Conservation (phyloP, 2,329 filamentous ascomycete genomes). For the Diaporthe destruens region DNA sequence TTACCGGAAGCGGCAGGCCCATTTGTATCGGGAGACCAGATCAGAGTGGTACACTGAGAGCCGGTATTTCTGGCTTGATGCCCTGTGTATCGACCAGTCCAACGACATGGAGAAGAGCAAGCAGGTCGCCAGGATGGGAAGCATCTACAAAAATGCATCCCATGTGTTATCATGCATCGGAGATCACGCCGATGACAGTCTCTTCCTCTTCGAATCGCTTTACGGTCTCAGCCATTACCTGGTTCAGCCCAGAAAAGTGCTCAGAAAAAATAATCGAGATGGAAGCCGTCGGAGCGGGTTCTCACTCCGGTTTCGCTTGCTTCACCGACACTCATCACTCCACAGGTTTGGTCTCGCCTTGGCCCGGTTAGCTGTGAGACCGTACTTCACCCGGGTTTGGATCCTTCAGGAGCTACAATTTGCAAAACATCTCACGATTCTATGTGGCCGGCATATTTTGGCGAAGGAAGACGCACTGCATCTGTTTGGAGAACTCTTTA, state of each 20-base stretch:
- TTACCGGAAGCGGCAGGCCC: not conserved
- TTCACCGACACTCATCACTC: not conserved
- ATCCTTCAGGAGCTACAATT: not conserved
- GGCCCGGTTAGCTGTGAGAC: constrained; percentile 1
- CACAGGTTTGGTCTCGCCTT: constrained; percentile 1
- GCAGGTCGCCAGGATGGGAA: constrained; percentile 36
- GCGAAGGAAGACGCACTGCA: not conserved
- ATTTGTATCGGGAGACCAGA: not conserved
- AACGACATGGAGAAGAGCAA: constrained; percentile 21
- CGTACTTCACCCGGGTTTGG: not conserved
- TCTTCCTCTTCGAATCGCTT: not conserved
- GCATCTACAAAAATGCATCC: constrained; percentile 21
- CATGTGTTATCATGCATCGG: constrained; percentile 23
- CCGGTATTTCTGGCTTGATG: constrained; percentile 22
- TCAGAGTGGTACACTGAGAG: not conserved
- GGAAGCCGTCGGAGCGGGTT: not conserved
- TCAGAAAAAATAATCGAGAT: not conserved
- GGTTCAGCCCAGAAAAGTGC: not conserved
- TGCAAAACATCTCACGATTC: not conserved
- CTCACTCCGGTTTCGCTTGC: not conserved
- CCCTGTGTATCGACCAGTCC: constrained; percentile 29
- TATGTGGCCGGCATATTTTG: not conserved
- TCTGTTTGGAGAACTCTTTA: not conserved
- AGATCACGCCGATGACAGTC: constrained; percentile 2
- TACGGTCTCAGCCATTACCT: not conserved